Evolutionary conservation across 2,329 filamentous ascomycete genomes (phyloP).

Genomic region (Fusarium neocosmosporiellum): DNA sequence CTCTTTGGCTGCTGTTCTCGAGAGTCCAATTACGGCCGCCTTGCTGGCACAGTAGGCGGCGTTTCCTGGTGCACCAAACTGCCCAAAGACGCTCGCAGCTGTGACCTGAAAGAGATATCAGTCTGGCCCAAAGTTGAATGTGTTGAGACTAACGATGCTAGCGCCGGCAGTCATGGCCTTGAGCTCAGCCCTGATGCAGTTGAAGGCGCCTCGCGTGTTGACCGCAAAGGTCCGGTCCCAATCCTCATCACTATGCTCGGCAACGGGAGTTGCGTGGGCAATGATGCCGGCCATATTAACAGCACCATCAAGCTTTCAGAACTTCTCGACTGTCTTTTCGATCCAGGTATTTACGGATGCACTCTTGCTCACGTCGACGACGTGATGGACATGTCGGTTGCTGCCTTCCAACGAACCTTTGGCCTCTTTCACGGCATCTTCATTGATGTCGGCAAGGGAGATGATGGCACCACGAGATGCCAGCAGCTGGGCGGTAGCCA

Average conservation of each 20-base stretch:
- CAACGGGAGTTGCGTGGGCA: constrained; percentile 23
- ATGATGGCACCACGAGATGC: constrained; percentile 34
- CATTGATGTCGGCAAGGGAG: constrained; percentile 33
- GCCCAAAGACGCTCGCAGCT: constrained; percentile 47
- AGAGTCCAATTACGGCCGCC: constrained; percentile 46
- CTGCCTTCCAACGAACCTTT: neutral
- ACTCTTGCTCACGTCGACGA: constrained; percentile 26
- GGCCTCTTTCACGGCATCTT: constrained; percentile 8
- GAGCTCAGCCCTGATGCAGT: constrained; percentile 62
- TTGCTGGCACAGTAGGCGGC: constrained; percentile 48
- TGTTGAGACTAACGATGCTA: constrained; percentile 23
- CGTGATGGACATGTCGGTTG: neutral
- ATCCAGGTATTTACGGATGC: constrained; percentile 41
- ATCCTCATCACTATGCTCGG: constrained; percentile 52
- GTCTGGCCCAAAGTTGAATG: constrained; percentile 44
- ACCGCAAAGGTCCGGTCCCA: constrained; percentile 57
- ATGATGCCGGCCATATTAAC: constrained; percentile 52
- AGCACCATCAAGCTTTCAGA: constrained; percentile 55
- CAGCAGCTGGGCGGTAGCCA: constrained; percentile 36
- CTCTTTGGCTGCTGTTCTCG: constrained; percentile 45
- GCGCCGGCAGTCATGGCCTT: constrained; percentile 45
- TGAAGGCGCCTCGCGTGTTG: constrained; percentile 61
- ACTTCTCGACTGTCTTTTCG: constrained; percentile 45
- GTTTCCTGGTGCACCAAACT: constrained; percentile 46
- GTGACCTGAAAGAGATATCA: constrained; percentile 46